phyloP scores from a whole-genome alignment of 305 asterid genomes.

The Ruellia speciosa region DNA sequence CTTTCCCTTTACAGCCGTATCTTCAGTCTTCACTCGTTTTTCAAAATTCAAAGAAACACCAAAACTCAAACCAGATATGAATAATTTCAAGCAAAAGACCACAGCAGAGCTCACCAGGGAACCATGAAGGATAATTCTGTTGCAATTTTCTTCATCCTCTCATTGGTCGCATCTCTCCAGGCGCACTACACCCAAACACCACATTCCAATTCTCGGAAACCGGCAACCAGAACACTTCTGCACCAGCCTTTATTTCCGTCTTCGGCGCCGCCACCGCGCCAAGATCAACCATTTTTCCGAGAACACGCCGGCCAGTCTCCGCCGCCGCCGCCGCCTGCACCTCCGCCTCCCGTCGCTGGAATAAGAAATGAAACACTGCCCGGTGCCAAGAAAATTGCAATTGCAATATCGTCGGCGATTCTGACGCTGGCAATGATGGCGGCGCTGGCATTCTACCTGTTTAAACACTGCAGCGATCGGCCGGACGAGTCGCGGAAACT shows the following conservation, averaged over 20 bases:
- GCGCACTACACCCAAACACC: too few relatives aligned
- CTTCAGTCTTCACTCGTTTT: neutral
- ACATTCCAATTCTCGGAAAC: neutral
- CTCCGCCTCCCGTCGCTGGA: neutral
- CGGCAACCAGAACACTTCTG: neutral
- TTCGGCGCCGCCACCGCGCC: neutral
- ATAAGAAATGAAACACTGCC: neutral
- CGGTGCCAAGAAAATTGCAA: constrained; percentile 41
- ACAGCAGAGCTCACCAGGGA: neutral
- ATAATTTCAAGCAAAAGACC: neutral
- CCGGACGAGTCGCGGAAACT: constrained; percentile 59
- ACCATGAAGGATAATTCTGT: neutral
- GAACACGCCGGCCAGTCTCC: neutral
- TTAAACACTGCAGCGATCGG: constrained; percentile 38
- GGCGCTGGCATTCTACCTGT: constrained; percentile 47
- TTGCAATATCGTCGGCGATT: constrained; percentile 49
- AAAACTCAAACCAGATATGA: neutral
- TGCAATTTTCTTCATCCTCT: neutral
- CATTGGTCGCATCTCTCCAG: neutral
- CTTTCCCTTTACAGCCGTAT: neutral
- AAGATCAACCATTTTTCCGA: neutral
- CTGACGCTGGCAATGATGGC: constrained; percentile 56
- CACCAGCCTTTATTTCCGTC: neutral
- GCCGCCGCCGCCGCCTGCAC: neutral
- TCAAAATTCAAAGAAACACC: neutral